Evolutionary conservation across 2,329 filamentous ascomycete species (phyloP).

Genomic region (Aspergillus jensenii): DNA sequence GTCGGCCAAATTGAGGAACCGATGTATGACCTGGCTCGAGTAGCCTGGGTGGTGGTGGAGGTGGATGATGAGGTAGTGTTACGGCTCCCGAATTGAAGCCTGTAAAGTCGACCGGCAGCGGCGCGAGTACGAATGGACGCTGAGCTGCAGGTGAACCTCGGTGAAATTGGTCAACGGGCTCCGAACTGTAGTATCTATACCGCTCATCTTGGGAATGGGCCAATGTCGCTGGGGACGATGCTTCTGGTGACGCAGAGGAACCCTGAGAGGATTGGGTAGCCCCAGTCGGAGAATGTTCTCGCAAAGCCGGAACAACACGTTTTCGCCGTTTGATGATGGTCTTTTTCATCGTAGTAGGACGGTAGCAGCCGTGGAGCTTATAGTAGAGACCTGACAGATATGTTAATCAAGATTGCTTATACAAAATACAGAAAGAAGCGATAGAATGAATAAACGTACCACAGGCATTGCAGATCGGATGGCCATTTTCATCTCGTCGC

Average conservation of each 20-base stretch:
- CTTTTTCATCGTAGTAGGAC: conserved; percentile 98
- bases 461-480: conserved; percentile 98
- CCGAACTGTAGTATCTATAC: conserved; percentile 34
- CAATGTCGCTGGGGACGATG: conserved; percentile 35
- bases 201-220: conserved; percentile 32
- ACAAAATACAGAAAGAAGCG: not conserved
- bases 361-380: conserved; percentile 90
- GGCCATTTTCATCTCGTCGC: conserved; percentile 89
- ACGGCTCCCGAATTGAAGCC: conserved; percentile 39
- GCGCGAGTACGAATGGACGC: conserved; percentile 34
- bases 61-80: conserved; percentile 33
- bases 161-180: conserved; percentile 26
- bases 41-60: conserved; percentile 29
- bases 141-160: conserved; percentile 46
- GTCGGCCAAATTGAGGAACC: conserved; percentile 29
- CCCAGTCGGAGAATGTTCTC: conserved; percentile 46
- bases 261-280: conserved; percentile 42
- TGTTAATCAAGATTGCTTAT: not conserved
- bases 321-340: conserved; percentile 94
- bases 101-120: conserved; percentile 53
- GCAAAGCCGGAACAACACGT: conserved; percentile 79
- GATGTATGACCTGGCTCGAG: conserved; percentile 31
- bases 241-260: conserved; percentile 45
- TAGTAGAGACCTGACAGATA: conserved; percentile 76
- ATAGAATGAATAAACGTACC: conserved; percentile 62